Conservation (phyloP, 352 stramenopile genomes). For the Thalassiosira mediterranea region DNA sequence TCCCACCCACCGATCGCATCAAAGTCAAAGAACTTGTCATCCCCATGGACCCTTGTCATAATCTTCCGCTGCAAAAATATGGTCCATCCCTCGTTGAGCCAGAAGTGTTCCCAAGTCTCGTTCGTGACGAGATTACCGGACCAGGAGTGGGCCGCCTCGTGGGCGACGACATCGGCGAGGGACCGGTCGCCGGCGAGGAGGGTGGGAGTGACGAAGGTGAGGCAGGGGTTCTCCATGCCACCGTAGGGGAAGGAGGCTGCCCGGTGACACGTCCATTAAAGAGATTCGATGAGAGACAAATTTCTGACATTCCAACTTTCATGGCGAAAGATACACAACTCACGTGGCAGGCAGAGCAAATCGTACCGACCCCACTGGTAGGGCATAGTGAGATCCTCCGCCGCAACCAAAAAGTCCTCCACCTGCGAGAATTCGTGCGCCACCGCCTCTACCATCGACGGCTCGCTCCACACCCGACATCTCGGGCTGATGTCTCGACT, state of each 20-base stretch:
- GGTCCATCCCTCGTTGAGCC: conserved; percentile 99
- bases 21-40: conserved; percentile 82
- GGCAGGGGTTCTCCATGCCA: conserved; percentile 93
- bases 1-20: conserved; percentile 83
- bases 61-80: conserved; percentile 98
- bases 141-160: conserved; percentile 94
- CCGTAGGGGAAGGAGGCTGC: conserved; percentile 98
- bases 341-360: conserved; percentile 94
- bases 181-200: conserved; percentile 92
- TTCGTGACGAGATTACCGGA: conserved; percentile 98
- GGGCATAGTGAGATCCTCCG: conserved; percentile 90
- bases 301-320: too few relatives aligned
- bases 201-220: conserved; percentile 97
- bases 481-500: conserved; percentile 88
- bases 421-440: conserved; percentile 95
- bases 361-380: conserved; percentile 98
- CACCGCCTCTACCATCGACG: conserved; percentile 90
- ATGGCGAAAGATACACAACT: too few relatives aligned
- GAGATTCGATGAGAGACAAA: too few relatives aligned
- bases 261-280: too few relatives aligned
- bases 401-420: conserved; percentile 90
- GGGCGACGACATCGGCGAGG: conserved; percentile 94
- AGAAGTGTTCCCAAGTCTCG: conserved; percentile 93
- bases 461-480: conserved; percentile 92
- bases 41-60: conserved; percentile 81